Percentiles rank a stretch among this genome's conserved stretches.
These are phyloP conservation scores for Paratinospora sagittata DNA, from an alignment of 164 flowering plant species.

Conservation along the genomic window DNA sequence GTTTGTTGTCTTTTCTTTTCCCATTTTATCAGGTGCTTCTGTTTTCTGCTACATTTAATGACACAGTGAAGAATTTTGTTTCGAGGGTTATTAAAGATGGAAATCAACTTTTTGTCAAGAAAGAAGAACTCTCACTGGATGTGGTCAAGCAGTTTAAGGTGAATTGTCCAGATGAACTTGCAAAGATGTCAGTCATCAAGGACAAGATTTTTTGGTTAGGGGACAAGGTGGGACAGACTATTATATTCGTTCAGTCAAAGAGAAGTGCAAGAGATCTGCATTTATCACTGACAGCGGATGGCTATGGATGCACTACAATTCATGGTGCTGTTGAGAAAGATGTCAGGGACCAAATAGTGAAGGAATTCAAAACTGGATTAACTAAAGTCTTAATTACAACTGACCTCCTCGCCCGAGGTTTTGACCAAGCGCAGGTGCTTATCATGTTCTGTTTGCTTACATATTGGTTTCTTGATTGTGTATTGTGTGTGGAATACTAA, in stretches of 20 bases:
- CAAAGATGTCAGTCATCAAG: constrained; percentile 58
- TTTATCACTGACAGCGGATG: constrained; percentile 41
- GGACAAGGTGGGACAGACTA: constrained; percentile 80
- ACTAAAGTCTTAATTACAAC: constrained; percentile 92
- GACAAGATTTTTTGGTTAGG: constrained; percentile 72
- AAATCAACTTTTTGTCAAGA: constrained; percentile 85
- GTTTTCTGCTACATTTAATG: constrained; percentile 92
- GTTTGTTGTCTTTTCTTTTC: background rate
- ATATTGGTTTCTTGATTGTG: constrained; percentile 4
- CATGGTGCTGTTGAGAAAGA: constrained; percentile 65
- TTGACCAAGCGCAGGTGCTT: constrained; percentile 85
- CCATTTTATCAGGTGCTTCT: constrained; percentile 58
- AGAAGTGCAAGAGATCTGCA: constrained; percentile 58
- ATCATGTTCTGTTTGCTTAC: background rate
- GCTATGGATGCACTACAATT: constrained; percentile 76
- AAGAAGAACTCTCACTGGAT: constrained; percentile 86
- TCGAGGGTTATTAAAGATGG: constrained; percentile 53
- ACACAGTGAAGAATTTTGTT: constrained; percentile 69
- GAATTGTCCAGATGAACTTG: constrained; percentile 61
- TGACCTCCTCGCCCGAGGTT: constrained; percentile 92
- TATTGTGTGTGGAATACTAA: constrained; percentile 3
- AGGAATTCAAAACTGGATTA: constrained; percentile 82
- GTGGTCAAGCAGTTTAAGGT: constrained; percentile 89
- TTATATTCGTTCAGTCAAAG: constrained; percentile 70
- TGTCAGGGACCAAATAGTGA: constrained; percentile 75